Base-by-base conservation (phyloP, 495 filamentous ascomycete genomes). In the Penicillium argentinense region DNA sequence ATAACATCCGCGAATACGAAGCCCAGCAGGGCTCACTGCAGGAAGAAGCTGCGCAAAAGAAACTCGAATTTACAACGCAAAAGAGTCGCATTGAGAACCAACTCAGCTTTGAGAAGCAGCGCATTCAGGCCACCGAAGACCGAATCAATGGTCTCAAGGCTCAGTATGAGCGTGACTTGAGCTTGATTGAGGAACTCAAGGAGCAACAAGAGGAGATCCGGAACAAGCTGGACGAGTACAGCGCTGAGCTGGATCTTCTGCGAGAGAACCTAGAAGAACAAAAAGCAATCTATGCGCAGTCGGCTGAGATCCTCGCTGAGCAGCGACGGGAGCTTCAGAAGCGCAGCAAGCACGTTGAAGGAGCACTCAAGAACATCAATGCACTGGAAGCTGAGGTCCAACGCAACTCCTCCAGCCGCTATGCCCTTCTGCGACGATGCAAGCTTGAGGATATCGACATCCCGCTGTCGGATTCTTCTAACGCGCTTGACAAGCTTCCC, bases 391-490 rank as follows among this genome's bases (percentile, higher is more conserved):
- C 85, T 2, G 83, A 89, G 24, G 82, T 95, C 27, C 89, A 96
- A 65, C 84, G 85, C 42, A 88, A 87, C 53, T 85, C 87, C 23
- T 84, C 89, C 0, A 83, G 81, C 41, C 84, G 91, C 56, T 96
- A 96, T 61, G 80, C 82, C 39, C 73, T 93, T 23, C 78, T 99
- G 7, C 82, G 90, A 50, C 81, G 88, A 45, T 97, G 93, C 75
- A 92, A 93, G 67, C 80, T 99, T 27, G 91, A 97, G 57, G 89
- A 96, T 56, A 87, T 97, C 53, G 82, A 88, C 49, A 71, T 99
- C 39, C 95, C 93, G 6, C 75, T 99, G 36, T 71, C 77, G 3
- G 74, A 84, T 25, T 83, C 81, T 41, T 95, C 90, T n/a, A 75
- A 74, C 23, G 63, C 74, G 23, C 81, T 97, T 18, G 91, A 95